Evolutionary conservation across 2,329 filamentous ascomycete genomes (phyloP).

Genomic region (Ascochyta viciae-villosae): DNA sequence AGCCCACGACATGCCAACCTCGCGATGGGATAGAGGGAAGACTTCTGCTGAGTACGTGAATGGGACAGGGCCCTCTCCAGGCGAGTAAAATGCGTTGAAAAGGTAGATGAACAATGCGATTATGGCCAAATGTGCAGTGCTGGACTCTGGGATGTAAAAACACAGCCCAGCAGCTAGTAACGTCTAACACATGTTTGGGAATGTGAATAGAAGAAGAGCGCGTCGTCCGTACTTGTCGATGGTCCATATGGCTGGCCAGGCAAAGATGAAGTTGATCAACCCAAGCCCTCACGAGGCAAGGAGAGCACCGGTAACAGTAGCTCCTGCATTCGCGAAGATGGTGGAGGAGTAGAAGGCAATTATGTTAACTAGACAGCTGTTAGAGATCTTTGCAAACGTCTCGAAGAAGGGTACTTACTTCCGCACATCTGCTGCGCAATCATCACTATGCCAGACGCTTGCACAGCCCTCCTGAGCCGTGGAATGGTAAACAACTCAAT

Average conservation of each 20-base stretch:
- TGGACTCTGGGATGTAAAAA: slow-evolving; percentile 55
- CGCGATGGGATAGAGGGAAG: slow-evolving; percentile 73
- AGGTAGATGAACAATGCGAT: slow-evolving; percentile 66
- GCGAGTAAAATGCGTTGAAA: slow-evolving; percentile 54
- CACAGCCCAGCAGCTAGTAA: slow-evolving; percentile 59
- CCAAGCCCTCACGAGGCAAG: slow-evolving; percentile 66
- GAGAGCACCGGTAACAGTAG: slow-evolving; percentile 52
- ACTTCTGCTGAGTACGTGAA: slow-evolving; percentile 61
- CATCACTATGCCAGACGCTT: slow-evolving; percentile 83
- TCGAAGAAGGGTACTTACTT: slow-evolving; percentile 8
- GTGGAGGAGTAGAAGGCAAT: slow-evolving; percentile 61
- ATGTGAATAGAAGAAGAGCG: slow-evolving; percentile 57
- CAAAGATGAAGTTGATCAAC: slow-evolving; percentile 65
- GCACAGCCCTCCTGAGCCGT: slow-evolving; percentile 68
- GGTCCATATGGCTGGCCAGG: slow-evolving; percentile 65
- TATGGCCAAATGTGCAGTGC: slow-evolving; percentile 53
- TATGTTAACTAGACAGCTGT: slow-evolving; percentile 42
- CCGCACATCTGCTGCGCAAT: slow-evolving; percentile 68
- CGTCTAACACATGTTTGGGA: slow-evolving; percentile 59
- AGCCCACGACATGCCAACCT: slow-evolving; percentile 74
- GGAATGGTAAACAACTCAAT: slow-evolving; percentile 70
- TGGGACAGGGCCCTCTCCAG: slow-evolving; percentile 59
- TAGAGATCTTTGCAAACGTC: background rate
- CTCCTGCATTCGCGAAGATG: slow-evolving; percentile 58
- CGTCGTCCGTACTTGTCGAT: slow-evolving; percentile 61